A percentile compares a stretch with the other conserved stretches of the same genome.
Conservation (phyloP, 805 yeast species). For the Candida berthetii region DNA sequence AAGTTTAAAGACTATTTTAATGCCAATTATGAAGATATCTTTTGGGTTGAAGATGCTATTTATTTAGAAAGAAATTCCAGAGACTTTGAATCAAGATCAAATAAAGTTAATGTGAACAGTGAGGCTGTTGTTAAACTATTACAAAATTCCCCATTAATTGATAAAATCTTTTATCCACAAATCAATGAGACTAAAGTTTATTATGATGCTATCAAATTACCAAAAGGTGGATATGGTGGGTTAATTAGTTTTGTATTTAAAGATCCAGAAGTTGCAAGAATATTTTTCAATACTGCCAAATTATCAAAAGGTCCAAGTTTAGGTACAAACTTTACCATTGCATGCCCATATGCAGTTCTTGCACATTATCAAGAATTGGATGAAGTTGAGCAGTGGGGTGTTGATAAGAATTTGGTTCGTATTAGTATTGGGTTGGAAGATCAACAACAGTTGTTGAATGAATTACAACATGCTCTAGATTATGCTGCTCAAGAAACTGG, state of each 20-base stretch:
- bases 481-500: neutral
- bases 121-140: constrained; percentile 49
- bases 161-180: constrained; percentile 68
- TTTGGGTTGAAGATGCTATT: constrained; percentile 95
- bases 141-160: constrained; percentile 40
- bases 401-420: constrained; percentile 71
- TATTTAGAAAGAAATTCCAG: constrained; percentile 89
- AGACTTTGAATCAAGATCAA: constrained; percentile 66
- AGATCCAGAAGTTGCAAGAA: constrained; percentile 54
- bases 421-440: constrained; percentile 85
- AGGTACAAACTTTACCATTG: constrained; percentile 85
- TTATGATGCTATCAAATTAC: constrained; percentile 67
- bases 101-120: constrained; percentile 47
- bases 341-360: constrained; percentile 83
- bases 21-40: constrained; percentile 58
- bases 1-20: constrained; percentile 43
- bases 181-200: constrained; percentile 43
- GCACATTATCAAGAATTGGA: constrained; percentile 83
- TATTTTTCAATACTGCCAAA: constrained; percentile 65
- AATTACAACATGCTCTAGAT: constrained; percentile 44
- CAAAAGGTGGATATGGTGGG: constrained; percentile 85
- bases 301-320: constrained; percentile 86
- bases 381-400: constrained; percentile 76
- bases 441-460: constrained; percentile 43
- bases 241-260: constrained; percentile 69